Percentiles rank a stretch among this genome's conserved stretches.
Evolutionary conservation across 257 asterid genomes (phyloP).

Genomic region (Solanum bulbocastanum): DNA sequence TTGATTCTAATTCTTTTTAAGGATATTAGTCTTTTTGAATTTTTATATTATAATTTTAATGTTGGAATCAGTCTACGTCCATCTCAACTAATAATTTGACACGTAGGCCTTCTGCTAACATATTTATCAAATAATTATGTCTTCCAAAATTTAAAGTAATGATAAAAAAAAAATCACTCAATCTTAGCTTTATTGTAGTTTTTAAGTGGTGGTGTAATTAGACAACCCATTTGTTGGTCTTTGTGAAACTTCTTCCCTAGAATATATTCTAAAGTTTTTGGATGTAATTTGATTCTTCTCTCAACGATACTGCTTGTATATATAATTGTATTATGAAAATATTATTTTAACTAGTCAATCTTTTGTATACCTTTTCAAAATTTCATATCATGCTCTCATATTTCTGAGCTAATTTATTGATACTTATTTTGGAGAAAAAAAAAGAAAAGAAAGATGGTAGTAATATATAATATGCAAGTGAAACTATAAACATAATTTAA

Average conservation of each 20-base stretch:
- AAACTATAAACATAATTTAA: background rate
- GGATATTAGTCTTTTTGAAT: background rate
- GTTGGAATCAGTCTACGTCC: fast-evolving
- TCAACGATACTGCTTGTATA: background rate
- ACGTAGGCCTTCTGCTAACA: background rate
- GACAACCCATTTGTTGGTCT: background rate
- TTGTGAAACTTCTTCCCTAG: background rate
- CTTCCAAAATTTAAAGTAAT: background rate
- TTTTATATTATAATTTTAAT: background rate
- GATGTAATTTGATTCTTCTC: background rate
- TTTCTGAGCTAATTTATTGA: too few relatives aligned
- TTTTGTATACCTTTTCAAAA: too few relatives aligned
- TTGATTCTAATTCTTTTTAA: background rate
- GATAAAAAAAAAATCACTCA: background rate
- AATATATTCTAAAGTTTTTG: background rate
- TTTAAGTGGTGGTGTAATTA: background rate
- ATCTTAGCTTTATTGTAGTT: background rate
- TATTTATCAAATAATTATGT: background rate
- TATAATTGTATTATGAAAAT: background rate
- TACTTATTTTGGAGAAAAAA: background rate
- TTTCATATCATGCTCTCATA: background rate
- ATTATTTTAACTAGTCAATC: too few relatives aligned
- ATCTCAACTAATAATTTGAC: background rate
- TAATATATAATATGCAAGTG: background rate
- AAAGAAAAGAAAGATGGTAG: too few relatives aligned